These are phyloP conservation scores for Scleroderma bovista DNA, from an alignment of 768 basidiomycete species.

Conservation along the genomic window DNA sequence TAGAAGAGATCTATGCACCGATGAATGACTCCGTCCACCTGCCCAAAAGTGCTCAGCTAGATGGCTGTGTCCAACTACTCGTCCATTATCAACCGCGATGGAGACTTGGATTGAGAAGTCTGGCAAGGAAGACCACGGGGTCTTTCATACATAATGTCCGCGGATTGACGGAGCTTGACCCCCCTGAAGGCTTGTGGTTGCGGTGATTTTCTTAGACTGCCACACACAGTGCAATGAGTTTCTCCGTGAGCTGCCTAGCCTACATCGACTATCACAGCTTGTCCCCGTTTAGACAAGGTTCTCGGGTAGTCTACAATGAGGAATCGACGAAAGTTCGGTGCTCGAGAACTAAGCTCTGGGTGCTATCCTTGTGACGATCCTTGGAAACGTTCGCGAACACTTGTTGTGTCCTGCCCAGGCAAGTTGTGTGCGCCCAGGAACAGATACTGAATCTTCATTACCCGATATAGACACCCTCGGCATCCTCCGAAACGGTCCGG, in stretches of 20 bases:
- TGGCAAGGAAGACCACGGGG: conserved; percentile 10
- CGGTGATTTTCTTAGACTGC: background rate
- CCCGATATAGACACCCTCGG: conserved; percentile 25
- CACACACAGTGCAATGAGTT: background rate
- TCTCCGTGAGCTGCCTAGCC: background rate
- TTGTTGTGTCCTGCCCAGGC: conserved; percentile 6
- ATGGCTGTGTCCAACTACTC: conserved; percentile 5
- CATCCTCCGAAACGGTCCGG: conserved; percentile 25
- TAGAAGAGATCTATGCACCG: background rate
- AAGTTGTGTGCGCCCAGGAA: conserved; percentile 10
- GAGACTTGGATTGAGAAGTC: conserved; percentile 10
- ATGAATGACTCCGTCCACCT: background rate
- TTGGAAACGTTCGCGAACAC: conserved; percentile 15
- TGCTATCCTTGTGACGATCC: conserved; percentile 19
- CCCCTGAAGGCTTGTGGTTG: background rate
- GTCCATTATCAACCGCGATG: conserved; percentile 18
- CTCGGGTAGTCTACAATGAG: background rate
- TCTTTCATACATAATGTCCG: conserved; percentile 17
- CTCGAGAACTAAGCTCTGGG: conserved; percentile 14
- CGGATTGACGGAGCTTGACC: conserved; percentile 11
- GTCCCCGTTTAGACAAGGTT: background rate
- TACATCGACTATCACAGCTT: background rate
- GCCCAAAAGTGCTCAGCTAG: background rate
- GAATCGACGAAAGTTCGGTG: background rate
- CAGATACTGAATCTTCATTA: conserved; percentile 13